A percentile compares a stretch with the other conserved stretches of the same genome.
Conservation (phyloP, 805 yeast species). For the Cephaloascus fragrans region DNA sequence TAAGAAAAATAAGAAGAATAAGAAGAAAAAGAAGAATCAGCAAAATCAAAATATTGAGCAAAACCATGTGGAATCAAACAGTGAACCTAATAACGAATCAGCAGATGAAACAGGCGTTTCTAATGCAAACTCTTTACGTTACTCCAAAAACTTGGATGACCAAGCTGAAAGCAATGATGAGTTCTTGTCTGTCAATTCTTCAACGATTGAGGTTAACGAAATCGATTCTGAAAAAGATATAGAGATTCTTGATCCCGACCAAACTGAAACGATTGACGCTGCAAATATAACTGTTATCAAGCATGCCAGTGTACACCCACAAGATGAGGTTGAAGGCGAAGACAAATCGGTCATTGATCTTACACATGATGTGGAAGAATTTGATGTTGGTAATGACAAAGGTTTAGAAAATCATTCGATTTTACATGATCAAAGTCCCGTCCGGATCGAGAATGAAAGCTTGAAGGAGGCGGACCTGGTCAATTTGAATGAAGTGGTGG, state of each 20-base stretch:
- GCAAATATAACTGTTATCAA: background rate
- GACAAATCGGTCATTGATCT: background rate
- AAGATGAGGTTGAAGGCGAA: background rate
- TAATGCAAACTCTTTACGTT: too few relatives aligned
- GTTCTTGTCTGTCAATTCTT: background rate
- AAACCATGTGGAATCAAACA: background rate
- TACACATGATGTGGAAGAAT: background rate
- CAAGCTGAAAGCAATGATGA: background rate
- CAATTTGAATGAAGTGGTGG: background rate
- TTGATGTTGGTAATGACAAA: background rate
- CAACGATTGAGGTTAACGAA: background rate
- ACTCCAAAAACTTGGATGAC: too few relatives aligned
- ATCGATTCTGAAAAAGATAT: background rate
- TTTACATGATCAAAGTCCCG: background rate
- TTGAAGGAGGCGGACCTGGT: background rate
- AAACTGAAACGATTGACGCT: background rate
- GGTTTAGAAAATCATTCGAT: background rate
- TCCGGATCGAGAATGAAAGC: background rate
- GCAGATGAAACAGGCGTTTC: too few relatives aligned
- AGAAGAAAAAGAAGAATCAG: background rate
- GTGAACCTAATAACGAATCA: background rate
- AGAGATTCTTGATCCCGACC: background rate
- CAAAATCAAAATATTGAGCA: too few relatives aligned
- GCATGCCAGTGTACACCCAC: background rate
- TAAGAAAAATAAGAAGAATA: background rate